These are phyloP conservation scores for Astrocystis sublimbata DNA, from an alignment of 495 filamentous ascomycete genomes.

Conservation along the genomic window DNA sequence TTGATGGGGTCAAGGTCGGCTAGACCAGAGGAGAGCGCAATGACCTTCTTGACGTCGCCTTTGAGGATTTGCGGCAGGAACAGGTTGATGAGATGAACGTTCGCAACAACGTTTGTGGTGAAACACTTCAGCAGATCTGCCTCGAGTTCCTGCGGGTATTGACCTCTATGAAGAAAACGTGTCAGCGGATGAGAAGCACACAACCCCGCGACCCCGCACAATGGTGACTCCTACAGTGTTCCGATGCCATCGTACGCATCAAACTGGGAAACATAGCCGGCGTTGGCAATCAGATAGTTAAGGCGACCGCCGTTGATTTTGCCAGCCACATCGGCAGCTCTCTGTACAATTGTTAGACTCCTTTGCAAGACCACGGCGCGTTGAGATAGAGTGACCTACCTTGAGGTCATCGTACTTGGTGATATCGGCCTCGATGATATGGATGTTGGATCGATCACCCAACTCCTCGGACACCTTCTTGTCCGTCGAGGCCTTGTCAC, in stretches of 20 bases:
- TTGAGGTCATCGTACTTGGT: conserved; percentile 37
- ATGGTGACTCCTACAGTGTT: conserved; percentile 15
- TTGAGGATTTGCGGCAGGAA: conserved; percentile 51
- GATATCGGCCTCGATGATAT: conserved; percentile 45
- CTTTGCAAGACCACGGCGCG: too few relatives aligned
- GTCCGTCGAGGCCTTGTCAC: conserved; percentile 36
- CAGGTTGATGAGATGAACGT: conserved; percentile 49
- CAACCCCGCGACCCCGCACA: too few relatives aligned
- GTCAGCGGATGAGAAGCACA: too few relatives aligned
- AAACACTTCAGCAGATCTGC: conserved; percentile 28
- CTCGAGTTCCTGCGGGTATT: conserved; percentile 32
- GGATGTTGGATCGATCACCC: conserved; percentile 38
- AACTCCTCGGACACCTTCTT: conserved; percentile 28
- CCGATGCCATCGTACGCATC: conserved; percentile 22
- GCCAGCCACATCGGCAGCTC: conserved; percentile 22
- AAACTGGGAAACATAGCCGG: conserved; percentile 27
- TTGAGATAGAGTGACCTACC: too few relatives aligned
- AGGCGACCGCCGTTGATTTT: conserved; percentile 37
- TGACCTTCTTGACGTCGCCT: conserved; percentile 52
- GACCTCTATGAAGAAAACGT: neutral
- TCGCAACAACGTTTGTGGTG: conserved; percentile 48
- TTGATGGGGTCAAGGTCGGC: conserved; percentile 38
- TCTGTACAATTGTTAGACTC: neutral
- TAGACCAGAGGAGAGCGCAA: conserved; percentile 48
- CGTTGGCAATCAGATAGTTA: conserved; percentile 54